Evolutionary conservation across 129 eudicot species (phyloP).

Genomic region (Logfia minima): DNA sequence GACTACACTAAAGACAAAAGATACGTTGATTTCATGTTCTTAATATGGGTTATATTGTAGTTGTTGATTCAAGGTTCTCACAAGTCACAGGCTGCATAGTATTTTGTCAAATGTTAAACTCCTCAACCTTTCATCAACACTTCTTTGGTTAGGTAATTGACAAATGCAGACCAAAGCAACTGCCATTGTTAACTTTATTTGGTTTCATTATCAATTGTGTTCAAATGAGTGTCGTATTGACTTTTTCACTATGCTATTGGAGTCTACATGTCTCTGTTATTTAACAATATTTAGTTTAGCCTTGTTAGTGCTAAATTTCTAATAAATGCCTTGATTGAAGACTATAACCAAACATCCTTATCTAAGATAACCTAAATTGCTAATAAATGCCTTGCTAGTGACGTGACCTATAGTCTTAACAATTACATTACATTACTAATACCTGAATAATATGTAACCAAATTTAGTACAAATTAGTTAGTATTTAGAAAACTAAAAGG

Average conservation of each 20-base stretch:
- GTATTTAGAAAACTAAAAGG: too few relatives aligned
- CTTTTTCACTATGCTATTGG: background rate
- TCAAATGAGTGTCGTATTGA: slow-evolving; percentile 1
- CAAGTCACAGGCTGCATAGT: background rate
- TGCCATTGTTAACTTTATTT: background rate
- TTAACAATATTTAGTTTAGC: background rate
- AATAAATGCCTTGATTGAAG: slow-evolving; percentile 27
- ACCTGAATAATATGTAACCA: too few relatives aligned
- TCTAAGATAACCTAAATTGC: background rate
- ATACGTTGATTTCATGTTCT: background rate
- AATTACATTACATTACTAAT: too few relatives aligned
- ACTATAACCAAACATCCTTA: background rate
- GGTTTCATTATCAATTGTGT: background rate
- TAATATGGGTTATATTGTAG: background rate
- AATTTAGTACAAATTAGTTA: too few relatives aligned
- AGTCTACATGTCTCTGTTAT: background rate
- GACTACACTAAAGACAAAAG: background rate
- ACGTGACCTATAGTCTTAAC: too few relatives aligned
- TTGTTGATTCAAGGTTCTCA: background rate
- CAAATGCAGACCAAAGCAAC: slow-evolving; percentile 16
- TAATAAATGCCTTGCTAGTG: too few relatives aligned
- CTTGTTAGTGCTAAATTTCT: slow-evolving; percentile 11
- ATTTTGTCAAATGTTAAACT: background rate
- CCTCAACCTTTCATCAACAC: background rate
- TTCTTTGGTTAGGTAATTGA: slow-evolving; percentile 12